Evolutionary conservation across 306 rosid species (phyloP).

Genomic region (Malus domestica): DNA sequence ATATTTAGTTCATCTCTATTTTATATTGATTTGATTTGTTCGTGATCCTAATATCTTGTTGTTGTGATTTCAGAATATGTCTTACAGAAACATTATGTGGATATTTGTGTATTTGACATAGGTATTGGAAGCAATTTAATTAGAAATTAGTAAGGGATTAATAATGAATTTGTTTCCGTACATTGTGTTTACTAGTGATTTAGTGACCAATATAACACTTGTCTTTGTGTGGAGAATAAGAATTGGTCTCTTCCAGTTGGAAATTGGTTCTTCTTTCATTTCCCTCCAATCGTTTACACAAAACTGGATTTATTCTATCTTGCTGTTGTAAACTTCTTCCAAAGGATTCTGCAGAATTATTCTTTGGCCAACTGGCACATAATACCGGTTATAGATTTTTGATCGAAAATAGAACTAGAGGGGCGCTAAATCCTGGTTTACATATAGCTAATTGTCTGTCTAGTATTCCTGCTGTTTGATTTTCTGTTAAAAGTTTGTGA

Average conservation of each 20-base stretch:
- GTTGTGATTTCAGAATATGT: too few relatives aligned
- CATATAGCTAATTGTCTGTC: too few relatives aligned
- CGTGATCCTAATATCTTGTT: too few relatives aligned
- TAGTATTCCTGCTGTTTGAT: too few relatives aligned
- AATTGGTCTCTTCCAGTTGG: conserved; percentile 3
- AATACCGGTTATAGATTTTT: too few relatives aligned
- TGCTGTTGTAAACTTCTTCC: neutral
- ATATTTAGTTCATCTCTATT: too few relatives aligned
- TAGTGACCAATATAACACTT: neutral
- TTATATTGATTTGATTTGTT: too few relatives aligned
- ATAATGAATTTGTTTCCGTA: neutral
- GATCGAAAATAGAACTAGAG: too few relatives aligned
- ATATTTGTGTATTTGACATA: neutral
- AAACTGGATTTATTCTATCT: neutral
- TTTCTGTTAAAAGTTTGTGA: too few relatives aligned
- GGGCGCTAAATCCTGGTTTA: too few relatives aligned
- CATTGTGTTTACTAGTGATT: neutral
- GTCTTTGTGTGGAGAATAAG: neutral
- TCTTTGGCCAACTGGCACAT: too few relatives aligned
- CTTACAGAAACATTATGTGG: neutral
- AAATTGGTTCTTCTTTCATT: neutral
- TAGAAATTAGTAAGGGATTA: neutral
- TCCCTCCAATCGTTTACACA: neutral
- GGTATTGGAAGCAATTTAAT: neutral
- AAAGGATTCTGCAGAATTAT: neutral